Conservation (phyloP, 2,329 filamentous ascomycete genomes). For the Cytospora chrysosperma region DNA sequence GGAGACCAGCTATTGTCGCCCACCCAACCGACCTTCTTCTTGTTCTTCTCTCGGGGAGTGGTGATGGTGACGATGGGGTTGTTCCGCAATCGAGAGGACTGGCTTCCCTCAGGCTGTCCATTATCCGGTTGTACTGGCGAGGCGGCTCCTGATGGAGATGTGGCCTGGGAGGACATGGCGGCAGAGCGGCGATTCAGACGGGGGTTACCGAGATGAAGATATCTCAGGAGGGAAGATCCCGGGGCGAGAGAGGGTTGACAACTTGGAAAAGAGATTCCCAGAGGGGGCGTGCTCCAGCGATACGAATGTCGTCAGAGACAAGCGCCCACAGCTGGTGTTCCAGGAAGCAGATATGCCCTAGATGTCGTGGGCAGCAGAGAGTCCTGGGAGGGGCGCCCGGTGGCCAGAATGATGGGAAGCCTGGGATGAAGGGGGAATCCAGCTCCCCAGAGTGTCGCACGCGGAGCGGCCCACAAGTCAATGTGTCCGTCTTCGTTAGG, state of each 20-base stretch:
- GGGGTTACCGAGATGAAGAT: slow-evolving; percentile 19
- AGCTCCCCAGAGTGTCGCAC: background rate
- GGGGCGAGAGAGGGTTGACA: background rate
- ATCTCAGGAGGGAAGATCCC: slow-evolving; percentile 2
- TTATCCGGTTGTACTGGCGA: background rate
- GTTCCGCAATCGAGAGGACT: background rate
- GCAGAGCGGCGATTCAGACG: background rate
- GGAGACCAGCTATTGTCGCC: slow-evolving; percentile 23
- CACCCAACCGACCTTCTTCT: slow-evolving; percentile 32
- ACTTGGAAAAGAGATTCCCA: background rate
- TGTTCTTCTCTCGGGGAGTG: slow-evolving; percentile 26
- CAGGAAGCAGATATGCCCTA: background rate
- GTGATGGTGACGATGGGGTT: slow-evolving; percentile 20
- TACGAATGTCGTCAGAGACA: background rate
- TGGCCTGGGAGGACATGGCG: slow-evolving; percentile 12
- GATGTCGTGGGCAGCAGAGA: background rate
- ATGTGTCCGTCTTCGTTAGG: background rate
- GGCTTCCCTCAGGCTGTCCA: slow-evolving; percentile 8
- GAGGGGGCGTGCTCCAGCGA: slow-evolving; percentile 4
- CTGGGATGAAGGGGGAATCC: background rate
- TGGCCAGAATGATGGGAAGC: background rate
- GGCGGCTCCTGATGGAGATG: slow-evolving; percentile 11
- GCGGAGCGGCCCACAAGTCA: background rate
- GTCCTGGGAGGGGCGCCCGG: background rate
- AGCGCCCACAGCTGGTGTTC: background rate